Percentiles rank a stretch among this genome's conserved stretches.
Conservation (phyloP, 2,329 filamentous ascomycete species). For the Phialemonium atrogriseum region DNA sequence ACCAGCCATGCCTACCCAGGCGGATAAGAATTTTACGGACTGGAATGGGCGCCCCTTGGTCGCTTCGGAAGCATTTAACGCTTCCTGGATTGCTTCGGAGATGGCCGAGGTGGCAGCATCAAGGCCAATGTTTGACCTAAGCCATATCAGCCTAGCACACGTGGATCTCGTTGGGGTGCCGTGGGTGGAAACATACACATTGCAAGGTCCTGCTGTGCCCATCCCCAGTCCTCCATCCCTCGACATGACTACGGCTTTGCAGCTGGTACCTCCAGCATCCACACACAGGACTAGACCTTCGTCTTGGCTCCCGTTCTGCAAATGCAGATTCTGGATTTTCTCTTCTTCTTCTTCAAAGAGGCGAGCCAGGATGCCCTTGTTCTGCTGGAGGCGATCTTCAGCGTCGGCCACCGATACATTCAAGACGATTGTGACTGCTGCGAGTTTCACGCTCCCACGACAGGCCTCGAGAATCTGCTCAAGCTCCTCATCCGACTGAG, state of each 20-base stretch:
- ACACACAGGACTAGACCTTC: conserved; percentile 23
- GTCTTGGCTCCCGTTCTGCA: neutral
- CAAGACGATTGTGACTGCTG: conserved; percentile 1
- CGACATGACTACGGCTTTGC: conserved; percentile 26
- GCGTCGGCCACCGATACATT: conserved; percentile 10
- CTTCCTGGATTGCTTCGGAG: conserved; percentile 16
- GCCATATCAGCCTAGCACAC: conserved; percentile 1
- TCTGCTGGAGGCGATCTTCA: conserved; percentile 9
- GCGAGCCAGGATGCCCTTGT: conserved; percentile 1
- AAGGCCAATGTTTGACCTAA: conserved; percentile 17
- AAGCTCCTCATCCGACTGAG: conserved; percentile 11
- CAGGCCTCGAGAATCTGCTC: conserved; percentile 10
- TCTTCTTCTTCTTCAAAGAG: conserved; percentile 8
- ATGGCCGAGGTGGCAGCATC: conserved; percentile 17
- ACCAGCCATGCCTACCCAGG: conserved; percentile 32
- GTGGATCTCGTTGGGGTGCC: conserved; percentile 11
- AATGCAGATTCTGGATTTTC: neutral
- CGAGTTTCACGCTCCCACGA: conserved; percentile 6
- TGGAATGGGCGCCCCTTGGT: conserved; percentile 6
- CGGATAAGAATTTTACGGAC: conserved; percentile 14
- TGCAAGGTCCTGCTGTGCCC: conserved; percentile 27
- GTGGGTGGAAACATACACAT: conserved; percentile 21
- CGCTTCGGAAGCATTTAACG: conserved; percentile 10
- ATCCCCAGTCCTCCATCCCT: conserved; percentile 14
- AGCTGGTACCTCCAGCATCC: conserved; percentile 33